Percentiles rank a stretch among this genome's conserved stretches.
These are phyloP conservation scores for Talaromyces sp. DNA, from an alignment of 2,329 filamentous ascomycete species.

Conservation along the genomic window DNA sequence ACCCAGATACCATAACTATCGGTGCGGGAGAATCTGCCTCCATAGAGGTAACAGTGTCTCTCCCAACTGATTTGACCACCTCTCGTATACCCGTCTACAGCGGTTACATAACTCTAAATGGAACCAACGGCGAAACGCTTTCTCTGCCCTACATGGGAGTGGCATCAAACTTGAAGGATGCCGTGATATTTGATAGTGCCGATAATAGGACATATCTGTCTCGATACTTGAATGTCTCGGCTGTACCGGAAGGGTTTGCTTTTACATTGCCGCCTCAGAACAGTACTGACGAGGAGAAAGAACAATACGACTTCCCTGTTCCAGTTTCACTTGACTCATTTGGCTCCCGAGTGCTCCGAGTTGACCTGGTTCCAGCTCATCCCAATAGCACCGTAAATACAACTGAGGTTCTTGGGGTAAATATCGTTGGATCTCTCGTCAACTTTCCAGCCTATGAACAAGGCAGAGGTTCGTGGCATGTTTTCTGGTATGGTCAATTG, in stretches of 20 bases:
- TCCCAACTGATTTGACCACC: constrained; percentile 18
- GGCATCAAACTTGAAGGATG: constrained; percentile 15
- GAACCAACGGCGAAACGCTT: constrained; percentile 21
- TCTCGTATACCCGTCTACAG: constrained; percentile 29
- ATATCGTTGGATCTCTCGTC: constrained; percentile 7
- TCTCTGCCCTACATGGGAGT: constrained; percentile 31
- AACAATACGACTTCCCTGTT: constrained; percentile 9
- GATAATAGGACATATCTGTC: constrained; percentile 6
- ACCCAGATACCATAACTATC: constrained; percentile 18
- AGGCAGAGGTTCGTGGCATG: not conserved
- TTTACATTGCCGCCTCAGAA: constrained; percentile 11
- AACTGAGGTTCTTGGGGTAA: constrained; percentile 6
- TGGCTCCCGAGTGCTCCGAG: constrained; percentile 6
- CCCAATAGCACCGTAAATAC: constrained; percentile 1
- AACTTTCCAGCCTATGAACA: not conserved
- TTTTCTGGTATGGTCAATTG: constrained; percentile 19
- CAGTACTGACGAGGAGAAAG: constrained; percentile 9
- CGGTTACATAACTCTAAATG: constrained; percentile 27
- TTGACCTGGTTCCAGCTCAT: constrained; percentile 7
- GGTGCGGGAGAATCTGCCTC: constrained; percentile 18
- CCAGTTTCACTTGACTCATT: constrained; percentile 1
- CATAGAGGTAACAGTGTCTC: constrained; percentile 20
- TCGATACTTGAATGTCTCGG: constrained; percentile 1
- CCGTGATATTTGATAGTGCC: constrained; percentile 1
- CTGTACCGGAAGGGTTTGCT: not conserved